phyloP scores from a whole-genome alignment of 208 protist species.

The Tritrichomonas musculus region DNA sequence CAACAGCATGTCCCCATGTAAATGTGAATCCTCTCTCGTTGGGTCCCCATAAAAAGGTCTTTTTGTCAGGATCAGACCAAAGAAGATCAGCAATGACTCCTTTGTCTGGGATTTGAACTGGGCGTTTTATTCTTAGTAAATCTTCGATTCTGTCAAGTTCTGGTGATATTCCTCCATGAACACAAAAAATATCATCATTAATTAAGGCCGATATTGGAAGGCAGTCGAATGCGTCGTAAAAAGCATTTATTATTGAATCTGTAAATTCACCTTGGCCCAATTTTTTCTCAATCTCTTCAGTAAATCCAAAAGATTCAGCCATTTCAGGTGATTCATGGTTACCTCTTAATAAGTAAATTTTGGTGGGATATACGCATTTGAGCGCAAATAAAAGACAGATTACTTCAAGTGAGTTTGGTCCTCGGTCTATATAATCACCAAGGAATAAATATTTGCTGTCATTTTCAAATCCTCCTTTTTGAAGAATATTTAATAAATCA shows the following conservation, averaged over 20 bases:
- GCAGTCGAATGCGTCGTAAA: slow-evolving; percentile 97
- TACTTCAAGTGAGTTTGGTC: not conserved
- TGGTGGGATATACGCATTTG: slow-evolving; percentile 52
- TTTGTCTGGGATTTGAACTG: slow-evolving; percentile 71
- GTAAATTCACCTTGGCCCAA: too few relatives aligned
- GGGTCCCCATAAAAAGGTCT: not conserved
- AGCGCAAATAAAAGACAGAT: not conserved
- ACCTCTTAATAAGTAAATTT: slow-evolving; percentile 89
- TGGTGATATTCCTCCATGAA: slow-evolving; percentile 43
- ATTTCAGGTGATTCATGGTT: slow-evolving; percentile 94
- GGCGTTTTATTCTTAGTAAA: slow-evolving; percentile 75
- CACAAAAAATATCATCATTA: slow-evolving; percentile 98
- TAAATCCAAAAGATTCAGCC: slow-evolving; percentile 94
- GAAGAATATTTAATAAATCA: slow-evolving; percentile 41
- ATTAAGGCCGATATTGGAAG: slow-evolving; percentile 94
- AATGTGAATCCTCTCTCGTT: not conserved
- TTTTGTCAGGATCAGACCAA: not conserved
- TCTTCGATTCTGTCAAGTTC: slow-evolving; percentile 45
- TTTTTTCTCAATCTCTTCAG: slow-evolving; percentile 66
- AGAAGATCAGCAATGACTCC: not conserved
- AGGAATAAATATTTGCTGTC: not conserved
- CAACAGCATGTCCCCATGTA: slow-evolving; percentile 67
- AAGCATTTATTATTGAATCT: slow-evolving; percentile 93
- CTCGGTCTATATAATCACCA: slow-evolving; percentile 33
- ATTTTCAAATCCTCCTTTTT: slow-evolving; percentile 25